phyloP scores from a whole-genome alignment of 2,329 filamentous ascomycete species.

The Hypoxylon sp. region DNA sequence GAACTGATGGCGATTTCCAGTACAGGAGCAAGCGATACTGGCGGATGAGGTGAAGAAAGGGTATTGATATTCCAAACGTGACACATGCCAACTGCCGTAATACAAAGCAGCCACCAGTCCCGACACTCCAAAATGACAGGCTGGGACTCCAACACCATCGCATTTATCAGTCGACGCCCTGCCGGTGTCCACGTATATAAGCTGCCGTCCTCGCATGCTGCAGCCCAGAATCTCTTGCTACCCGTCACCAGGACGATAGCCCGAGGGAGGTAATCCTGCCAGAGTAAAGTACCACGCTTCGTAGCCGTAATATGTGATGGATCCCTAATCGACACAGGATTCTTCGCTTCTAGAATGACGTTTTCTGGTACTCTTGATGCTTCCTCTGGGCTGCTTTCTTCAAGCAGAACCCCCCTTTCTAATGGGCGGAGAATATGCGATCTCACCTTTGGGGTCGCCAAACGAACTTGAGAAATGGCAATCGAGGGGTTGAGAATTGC shows the following conservation, averaged over 20 bases:
- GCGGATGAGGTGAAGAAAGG: constrained; percentile 87
- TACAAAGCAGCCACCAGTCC: constrained; percentile 88
- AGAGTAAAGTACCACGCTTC: constrained; percentile 83
- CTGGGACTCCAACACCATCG: constrained; percentile 89
- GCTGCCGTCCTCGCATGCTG: constrained; percentile 91
- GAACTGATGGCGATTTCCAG: constrained; percentile 87
- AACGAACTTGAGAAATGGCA: constrained; percentile 82
- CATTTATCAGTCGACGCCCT: constrained; percentile 85
- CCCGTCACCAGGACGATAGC: constrained; percentile 91
- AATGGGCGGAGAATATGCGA: constrained; percentile 85
- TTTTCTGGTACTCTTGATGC: constrained; percentile 75
- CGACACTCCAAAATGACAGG: constrained; percentile 94
- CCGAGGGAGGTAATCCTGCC: constrained; percentile 93
- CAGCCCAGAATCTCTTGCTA: constrained; percentile 91
- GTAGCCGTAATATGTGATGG: constrained; percentile 86
- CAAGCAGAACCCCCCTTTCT: constrained; percentile 72
- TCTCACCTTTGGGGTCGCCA: constrained; percentile 89
- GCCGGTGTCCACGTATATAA: constrained; percentile 93
- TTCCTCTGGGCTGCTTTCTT: constrained; percentile 68
- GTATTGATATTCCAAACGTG: constrained; percentile 94
- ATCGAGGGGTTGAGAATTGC: constrained; percentile 87
- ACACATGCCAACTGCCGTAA: constrained; percentile 88
- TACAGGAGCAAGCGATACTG: constrained; percentile 88
- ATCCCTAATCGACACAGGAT: constrained; percentile 81
- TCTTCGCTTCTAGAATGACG: constrained; percentile 88